phyloP scores from a whole-genome alignment of 2,329 filamentous ascomycete genomes.

The Paraphoma sp. region DNA sequence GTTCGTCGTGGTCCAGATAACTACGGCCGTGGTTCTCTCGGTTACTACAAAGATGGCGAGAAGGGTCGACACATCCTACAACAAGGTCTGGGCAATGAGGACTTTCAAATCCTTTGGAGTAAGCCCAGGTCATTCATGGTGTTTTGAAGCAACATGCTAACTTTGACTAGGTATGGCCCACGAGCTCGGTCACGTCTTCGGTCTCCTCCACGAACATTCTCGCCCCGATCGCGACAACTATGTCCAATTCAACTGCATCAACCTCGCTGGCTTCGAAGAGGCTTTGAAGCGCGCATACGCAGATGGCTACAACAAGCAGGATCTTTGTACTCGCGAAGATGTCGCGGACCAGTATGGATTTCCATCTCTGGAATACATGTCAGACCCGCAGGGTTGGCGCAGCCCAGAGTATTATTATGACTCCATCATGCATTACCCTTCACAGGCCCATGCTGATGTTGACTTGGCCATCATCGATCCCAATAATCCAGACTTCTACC shows the following conservation, averaged over 20 bases:
- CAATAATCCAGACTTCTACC: neutral
- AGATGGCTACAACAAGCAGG: neutral
- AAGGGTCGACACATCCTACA: neutral
- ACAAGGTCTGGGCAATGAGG: neutral
- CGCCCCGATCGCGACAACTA: constrained; percentile 5
- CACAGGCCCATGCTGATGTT: neutral
- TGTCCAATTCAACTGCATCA: constrained; percentile 1
- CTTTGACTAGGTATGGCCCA: neutral
- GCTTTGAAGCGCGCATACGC: neutral
- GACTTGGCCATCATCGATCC: neutral
- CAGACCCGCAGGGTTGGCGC: neutral
- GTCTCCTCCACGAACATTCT: constrained; percentile 4
- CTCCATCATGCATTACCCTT: constrained; percentile 3
- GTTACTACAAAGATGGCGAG: neutral
- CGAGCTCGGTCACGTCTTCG: constrained; percentile 2
- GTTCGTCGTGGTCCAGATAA: neutral
- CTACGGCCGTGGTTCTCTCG: neutral
- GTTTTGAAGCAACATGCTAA: neutral
- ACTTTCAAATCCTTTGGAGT: neutral
- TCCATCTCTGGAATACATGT: neutral
- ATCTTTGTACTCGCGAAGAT: neutral
- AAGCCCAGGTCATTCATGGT: neutral
- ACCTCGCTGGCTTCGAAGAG: neutral
- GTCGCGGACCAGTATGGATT: neutral
- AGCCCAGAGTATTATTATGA: constrained; percentile 1